A percentile compares a stretch with the other conserved stretches of the same genome.
phyloP scores from a whole-genome alignment of 306 rosid species.

The Lotus japonicus region DNA sequence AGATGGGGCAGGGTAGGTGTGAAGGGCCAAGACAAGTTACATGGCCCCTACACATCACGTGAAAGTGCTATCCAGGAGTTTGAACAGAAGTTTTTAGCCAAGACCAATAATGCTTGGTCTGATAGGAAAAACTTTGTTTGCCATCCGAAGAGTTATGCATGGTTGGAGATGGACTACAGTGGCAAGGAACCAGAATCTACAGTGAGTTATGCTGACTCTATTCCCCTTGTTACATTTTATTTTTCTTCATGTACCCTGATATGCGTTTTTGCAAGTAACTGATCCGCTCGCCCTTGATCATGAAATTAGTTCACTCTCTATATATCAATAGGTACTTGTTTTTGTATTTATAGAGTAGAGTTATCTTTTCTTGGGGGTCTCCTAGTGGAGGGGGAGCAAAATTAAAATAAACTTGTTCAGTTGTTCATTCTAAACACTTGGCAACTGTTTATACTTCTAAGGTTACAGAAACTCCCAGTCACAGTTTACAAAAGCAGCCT shows the following conservation, averaged over 20 bases:
- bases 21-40: conserved; percentile 74
- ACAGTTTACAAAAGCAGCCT: conserved; percentile 48
- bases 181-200: conserved; percentile 43
- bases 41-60: conserved; percentile 53
- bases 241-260: background rate
- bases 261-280: background rate
- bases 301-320: background rate
- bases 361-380: conserved; percentile 7
- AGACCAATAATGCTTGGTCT: conserved; percentile 78
- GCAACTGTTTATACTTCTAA: conserved; percentile 37
- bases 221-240: conserved; percentile 2
- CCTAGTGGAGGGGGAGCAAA: background rate
- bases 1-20: conserved; percentile 98
- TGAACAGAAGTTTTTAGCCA: conserved; percentile 57
- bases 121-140: conserved; percentile 44
- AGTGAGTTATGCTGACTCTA: conserved; percentile 49
- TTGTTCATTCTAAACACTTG: conserved; percentile 18
- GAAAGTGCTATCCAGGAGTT: conserved; percentile 58
- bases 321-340: background rate
- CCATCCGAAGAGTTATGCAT: conserved; percentile 58
- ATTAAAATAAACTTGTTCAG: background rate
- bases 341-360: background rate
- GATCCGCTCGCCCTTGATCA: background rate
- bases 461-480: conserved; percentile 39
- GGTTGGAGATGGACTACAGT: conserved; percentile 90